These are phyloP conservation scores for Chlorella variabilis DNA, from an alignment of 163 green algal genomes.

Conservation along the genomic window DNA sequence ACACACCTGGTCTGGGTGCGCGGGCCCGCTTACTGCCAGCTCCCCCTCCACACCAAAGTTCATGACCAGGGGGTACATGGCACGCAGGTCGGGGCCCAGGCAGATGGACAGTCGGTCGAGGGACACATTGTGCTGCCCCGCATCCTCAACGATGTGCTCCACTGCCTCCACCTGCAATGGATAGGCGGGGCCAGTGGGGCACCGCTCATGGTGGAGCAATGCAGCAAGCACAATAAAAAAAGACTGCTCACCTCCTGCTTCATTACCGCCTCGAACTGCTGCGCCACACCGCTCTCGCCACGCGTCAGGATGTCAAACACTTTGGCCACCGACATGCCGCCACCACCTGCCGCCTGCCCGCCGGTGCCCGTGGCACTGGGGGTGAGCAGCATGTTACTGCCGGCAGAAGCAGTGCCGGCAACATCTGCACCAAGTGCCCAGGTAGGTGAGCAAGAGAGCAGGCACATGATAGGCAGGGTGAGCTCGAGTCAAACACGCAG, in stretches of 20 bases:
- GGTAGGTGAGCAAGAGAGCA: neutral
- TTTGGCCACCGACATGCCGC: constrained; percentile 21
- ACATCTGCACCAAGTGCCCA: constrained; percentile 14
- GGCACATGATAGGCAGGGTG: too few species aligned
- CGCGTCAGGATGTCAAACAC: constrained; percentile 47
- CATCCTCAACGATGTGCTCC: constrained; percentile 47
- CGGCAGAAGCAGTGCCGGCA: neutral
- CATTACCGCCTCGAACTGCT: constrained; percentile 44
- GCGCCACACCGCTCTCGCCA: constrained; percentile 35
- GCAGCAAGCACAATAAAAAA: neutral
- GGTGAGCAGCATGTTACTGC: constrained; percentile 16
- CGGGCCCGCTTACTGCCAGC: constrained; percentile 76
- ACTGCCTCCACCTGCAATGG: constrained; percentile 32
- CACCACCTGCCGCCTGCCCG: neutral
- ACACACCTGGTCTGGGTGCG: constrained; percentile 63
- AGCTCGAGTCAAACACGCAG: too few species aligned
- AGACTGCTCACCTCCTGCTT: constrained; percentile 40
- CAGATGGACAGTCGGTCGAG: constrained; percentile 71
- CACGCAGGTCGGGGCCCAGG: constrained; percentile 91
- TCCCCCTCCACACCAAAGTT: constrained; percentile 86
- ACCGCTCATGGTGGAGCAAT: neutral
- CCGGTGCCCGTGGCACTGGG: neutral
- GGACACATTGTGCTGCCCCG: constrained; percentile 38
- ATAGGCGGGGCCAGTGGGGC: neutral
- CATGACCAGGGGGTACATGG: constrained; percentile 92